Base-by-base conservation (phyloP, 1,139 yeast species). In the Scheffersomyces cryptocercus region DNA sequence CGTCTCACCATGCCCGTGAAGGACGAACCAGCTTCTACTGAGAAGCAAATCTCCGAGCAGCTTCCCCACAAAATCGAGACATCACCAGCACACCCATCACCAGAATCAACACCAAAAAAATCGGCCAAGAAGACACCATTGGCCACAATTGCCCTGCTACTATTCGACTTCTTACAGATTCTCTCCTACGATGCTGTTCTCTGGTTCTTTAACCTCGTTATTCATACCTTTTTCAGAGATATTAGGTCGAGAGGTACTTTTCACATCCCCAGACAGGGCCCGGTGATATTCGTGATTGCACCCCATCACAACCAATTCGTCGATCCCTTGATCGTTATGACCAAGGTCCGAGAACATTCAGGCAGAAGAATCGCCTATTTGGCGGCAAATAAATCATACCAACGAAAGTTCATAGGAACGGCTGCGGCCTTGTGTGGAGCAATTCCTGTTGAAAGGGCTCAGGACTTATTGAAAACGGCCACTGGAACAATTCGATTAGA, bases 391-490 rank as follows among this genome's bases (percentile, higher is more conserved):
- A 45, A 51, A 26, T 51, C 54, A 5, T 53, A 51, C 42, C 29
- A 51, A 12, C 36, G 49, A 24, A 41, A 42, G 3, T 39, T 51
- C 39, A 74, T 85, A 44, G 88, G 89, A 2, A 59, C 75, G 2
- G 67, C 81, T 45, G 82, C 89, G 8, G 66, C 70, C 44, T 64
- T 82, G 52, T 75, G 84, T 2, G 77, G 82, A 38, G 81, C 88
- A 2, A 84, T 85, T 35, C 89, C 90, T 0, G 91, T 85, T 13
- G 85, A 84, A 44, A 66, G 91, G 54, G 84, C 88, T 2, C 91
- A 85, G 61, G 93, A 85, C 59, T 64, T 81, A 42, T 62, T 85
- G 48, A 67, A 64, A 36, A 51, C 62, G 5, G 80, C 71, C 4
- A 55, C 59, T 2, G 86, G 88, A 3, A 69, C 65, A 16, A 77